Percentiles rank a stretch among this genome's conserved stretches.
Evolutionary conservation across 192 early-diverging fungal genomes (phyloP).

Genomic region (Mortierella claussenii): DNA sequence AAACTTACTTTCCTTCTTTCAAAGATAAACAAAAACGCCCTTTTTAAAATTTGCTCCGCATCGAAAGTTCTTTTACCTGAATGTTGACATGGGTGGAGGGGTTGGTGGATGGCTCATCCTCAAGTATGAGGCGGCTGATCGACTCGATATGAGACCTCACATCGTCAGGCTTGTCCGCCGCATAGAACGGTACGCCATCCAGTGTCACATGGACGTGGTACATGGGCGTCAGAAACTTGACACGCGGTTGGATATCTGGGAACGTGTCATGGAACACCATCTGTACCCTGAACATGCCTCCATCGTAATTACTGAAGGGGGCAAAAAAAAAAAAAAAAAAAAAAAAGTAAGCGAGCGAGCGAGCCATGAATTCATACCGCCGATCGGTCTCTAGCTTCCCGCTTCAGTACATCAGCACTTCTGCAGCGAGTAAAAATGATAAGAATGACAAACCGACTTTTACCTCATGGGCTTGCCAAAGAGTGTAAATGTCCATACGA

Average conservation of each 20-base stretch:
- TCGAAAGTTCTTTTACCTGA: too few relatives aligned
- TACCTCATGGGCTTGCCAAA: slow-evolving; percentile 61
- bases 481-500: slow-evolving; percentile 65
- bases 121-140: slow-evolving; percentile 53
- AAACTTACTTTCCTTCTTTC: too few relatives aligned
- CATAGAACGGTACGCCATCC: slow-evolving; percentile 68
- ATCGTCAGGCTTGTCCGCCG: slow-evolving; percentile 64
- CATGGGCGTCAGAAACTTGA: slow-evolving; percentile 65
- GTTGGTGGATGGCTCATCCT: slow-evolving; percentile 51
- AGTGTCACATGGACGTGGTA: slow-evolving; percentile 69
- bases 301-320: slow-evolving; percentile 61
- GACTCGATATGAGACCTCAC: slow-evolving; percentile 62
- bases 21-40: slow-evolving; percentile 2
- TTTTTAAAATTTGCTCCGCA: too few relatives aligned
- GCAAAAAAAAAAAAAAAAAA: not conserved
- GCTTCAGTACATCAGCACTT: too few relatives aligned
- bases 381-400: too few relatives aligned
- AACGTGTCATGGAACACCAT: slow-evolving; percentile 67
- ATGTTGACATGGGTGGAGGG: slow-evolving; percentile 47
- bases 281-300: slow-evolving; percentile 65
- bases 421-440: too few relatives aligned
- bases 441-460: not conserved
- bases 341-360: not conserved
- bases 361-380: too few relatives aligned
- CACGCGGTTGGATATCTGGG: slow-evolving; percentile 63